Base-by-base conservation (phyloP, 805 yeast species). In the Dipodascus geniculatus region DNA sequence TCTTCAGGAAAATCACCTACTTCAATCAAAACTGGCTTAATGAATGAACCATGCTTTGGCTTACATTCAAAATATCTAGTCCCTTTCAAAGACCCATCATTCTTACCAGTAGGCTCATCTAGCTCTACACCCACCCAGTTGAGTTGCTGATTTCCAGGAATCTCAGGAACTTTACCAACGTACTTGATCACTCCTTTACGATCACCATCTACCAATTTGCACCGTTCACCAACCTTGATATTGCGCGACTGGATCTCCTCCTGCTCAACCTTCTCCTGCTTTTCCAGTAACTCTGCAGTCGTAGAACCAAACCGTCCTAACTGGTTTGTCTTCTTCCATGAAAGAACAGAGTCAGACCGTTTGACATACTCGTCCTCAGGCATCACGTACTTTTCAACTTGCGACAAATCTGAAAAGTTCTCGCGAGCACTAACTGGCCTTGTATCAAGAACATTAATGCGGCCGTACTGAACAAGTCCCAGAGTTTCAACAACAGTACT, bases 91-190 rank as follows among this genome's bases (percentile, higher is more conserved):
- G 79, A 68, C 0, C 98, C 98, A 63, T 87, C 80, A 62, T 90
- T 87, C 65, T 85, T 87, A 3, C 98, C 98, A 4, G 78, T 76
- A 0, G 97, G 91, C 59, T 85, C 88, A 60, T 86, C 93, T 53
- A 89, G 81, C 60, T 83, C 86, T 2, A 91, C 77, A 0, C 97
- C 98, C 28, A 86, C 76, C 96, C 97, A 91, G 1, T 42, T 33
- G 1, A 60, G 61, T 11, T 53, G 23, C 2, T 58, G 55, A 23
- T 59, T 57, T 14, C 65, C 64, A 50, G 80, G 82, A 50, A 89
- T 77, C 42, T 76, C 80, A 0, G 79, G 73, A 1, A 91, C 79
- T 42, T 67, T 68, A 1, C 98, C 98, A 14, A 89, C 70, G 61
- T 69, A 91, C 54, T 74, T 71, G 24, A 91, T 75, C n/a, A 73